Evolutionary conservation across 495 filamentous ascomycete genomes (phyloP).

Genomic region (Xylaria telfairii): DNA sequence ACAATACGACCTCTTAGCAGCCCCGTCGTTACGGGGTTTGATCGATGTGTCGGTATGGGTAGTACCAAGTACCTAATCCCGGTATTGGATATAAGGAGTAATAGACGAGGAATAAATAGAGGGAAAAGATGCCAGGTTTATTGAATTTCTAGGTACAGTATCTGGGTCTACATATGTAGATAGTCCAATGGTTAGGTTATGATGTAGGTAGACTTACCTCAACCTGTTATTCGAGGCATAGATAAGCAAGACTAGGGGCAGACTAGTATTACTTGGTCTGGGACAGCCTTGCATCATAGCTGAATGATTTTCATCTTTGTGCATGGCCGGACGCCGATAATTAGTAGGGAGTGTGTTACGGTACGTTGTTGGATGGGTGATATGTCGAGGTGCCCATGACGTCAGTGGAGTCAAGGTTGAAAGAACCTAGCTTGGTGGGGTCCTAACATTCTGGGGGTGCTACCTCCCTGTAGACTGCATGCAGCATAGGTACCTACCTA

Average conservation of each 20-base stretch:
- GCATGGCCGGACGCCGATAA: not conserved
- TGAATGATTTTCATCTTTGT: conserved; percentile 14
- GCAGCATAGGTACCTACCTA: too few relatives aligned
- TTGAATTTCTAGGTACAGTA: conserved; percentile 10
- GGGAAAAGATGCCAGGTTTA: conserved; percentile 11
- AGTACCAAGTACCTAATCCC: not conserved
- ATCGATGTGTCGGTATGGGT: not conserved
- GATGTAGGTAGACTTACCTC: conserved; percentile 11
- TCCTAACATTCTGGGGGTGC: not conserved
- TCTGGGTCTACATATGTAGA: not conserved
- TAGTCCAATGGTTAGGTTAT: conserved; percentile 10
- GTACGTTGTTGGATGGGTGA: not conserved
- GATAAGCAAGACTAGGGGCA: not conserved
- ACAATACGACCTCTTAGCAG: not conserved
- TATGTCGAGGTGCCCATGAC: conserved; percentile 19
- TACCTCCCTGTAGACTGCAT: not conserved
- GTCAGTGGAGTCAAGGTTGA: conserved; percentile 11
- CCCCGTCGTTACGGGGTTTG: conserved; percentile 4
- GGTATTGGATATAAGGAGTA: not conserved
- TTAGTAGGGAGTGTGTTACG: not conserved
- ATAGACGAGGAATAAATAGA: not conserved
- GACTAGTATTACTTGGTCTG: conserved; percentile 1
- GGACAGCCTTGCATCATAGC: conserved; percentile 21
- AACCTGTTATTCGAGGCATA: not conserved
- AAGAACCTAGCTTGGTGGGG: not conserved